A percentile compares a stretch with the other conserved stretches of the same genome.
phyloP scores from a whole-genome alignment of 495 filamentous ascomycete genomes.

The Aspergillus funiculosus region DNA sequence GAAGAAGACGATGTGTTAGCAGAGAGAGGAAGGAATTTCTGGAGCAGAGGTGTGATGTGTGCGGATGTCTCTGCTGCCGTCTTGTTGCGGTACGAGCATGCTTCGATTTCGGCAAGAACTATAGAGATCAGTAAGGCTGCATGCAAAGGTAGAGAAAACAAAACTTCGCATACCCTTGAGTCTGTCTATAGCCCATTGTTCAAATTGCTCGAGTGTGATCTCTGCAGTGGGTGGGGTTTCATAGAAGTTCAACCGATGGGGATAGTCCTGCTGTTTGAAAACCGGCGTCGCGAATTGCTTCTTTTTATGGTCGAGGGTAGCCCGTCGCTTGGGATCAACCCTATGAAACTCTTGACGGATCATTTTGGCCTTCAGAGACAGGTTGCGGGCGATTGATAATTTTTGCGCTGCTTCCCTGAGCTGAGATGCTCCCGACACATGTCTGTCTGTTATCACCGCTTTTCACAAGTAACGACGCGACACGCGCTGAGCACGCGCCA shows the following conservation, averaged over 20 bases:
- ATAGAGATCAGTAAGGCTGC: constrained; percentile 4
- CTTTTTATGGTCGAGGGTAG: constrained; percentile 69
- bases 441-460: not conserved
- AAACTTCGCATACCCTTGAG: constrained; percentile 59
- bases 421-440: not conserved
- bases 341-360: constrained; percentile 64
- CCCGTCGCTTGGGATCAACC: constrained; percentile 76
- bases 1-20: constrained; percentile 61
- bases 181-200: constrained; percentile 98
- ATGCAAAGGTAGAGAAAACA: not conserved
- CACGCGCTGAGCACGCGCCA: constrained; percentile 14
- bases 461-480: constrained; percentile 11
- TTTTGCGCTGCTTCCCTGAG: not conserved
- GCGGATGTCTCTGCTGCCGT: constrained; percentile 66
- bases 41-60: constrained; percentile 73
- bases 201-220: constrained; percentile 95
- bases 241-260: constrained; percentile 89
- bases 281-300: constrained; percentile 72
- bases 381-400: not conserved
- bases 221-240: constrained; percentile 80
- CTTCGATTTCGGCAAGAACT: constrained; percentile 95
- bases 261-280: constrained; percentile 70
- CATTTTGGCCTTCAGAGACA: constrained; percentile 45
- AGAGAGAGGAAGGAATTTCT: constrained; percentile 80
- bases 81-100: constrained; percentile 91